Conservation (phyloP, 768 basidiomycete species). For the Tephrocybe sp. region DNA sequence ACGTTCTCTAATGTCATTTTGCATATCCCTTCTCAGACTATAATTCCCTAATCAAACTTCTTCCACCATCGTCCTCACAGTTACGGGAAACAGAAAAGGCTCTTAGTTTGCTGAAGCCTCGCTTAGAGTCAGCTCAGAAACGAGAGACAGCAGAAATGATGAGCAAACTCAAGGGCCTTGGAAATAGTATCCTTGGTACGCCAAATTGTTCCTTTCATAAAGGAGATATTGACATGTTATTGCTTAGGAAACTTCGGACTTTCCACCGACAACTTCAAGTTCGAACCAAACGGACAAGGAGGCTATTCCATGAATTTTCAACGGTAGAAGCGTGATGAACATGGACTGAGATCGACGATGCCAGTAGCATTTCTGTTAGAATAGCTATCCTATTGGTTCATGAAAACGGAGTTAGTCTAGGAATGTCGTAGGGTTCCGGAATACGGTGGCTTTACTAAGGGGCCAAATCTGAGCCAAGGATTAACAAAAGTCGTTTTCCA, state of each 20-base stretch:
- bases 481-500: not conserved
- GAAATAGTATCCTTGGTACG: constrained; percentile 85
- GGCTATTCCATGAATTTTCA: constrained; percentile 93
- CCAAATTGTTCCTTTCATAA: not conserved
- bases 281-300: constrained; percentile 91
- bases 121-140: constrained; percentile 77
- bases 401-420: constrained; percentile 27
- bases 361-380: too few relatives aligned
- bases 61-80: constrained; percentile 57
- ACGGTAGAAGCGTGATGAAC: too few relatives aligned
- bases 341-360: too few relatives aligned
- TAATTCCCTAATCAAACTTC: constrained; percentile 61
- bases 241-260: constrained; percentile 84
- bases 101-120: constrained; percentile 59
- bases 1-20: not conserved
- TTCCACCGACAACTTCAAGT: constrained; percentile 96
- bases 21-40: too few relatives aligned
- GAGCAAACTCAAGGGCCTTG: constrained; percentile 87
- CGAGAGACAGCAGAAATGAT: constrained; percentile 90
- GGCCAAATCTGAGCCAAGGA: constrained; percentile 44
- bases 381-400: not conserved
- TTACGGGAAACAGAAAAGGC: constrained; percentile 45
- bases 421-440: constrained; percentile 41
- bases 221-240: not conserved
- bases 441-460: constrained; percentile 33